Conservation (phyloP, 192 early-diverging fungal species). For the Pilaira anomala region DNA sequence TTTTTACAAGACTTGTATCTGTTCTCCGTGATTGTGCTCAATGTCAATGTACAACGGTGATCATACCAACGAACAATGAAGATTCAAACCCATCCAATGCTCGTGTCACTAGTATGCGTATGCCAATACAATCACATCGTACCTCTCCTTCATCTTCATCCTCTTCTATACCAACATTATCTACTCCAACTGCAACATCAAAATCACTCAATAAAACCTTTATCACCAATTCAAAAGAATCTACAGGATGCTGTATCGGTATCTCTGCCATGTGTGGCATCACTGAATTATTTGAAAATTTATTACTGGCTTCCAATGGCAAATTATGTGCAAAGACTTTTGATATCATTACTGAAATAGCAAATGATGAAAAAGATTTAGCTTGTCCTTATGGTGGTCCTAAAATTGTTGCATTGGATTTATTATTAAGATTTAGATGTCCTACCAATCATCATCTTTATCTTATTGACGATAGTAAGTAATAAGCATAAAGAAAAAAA, state of each 20-base stretch:
- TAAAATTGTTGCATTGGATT: slow-evolving; percentile 47
- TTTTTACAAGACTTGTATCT: slow-evolving; percentile 37
- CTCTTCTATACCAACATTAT: slow-evolving; percentile 11
- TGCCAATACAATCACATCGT: neutral
- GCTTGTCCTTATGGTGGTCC: slow-evolving; percentile 36
- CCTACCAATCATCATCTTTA: slow-evolving; percentile 53
- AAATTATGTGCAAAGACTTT: slow-evolving; percentile 34
- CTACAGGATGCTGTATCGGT: slow-evolving; percentile 30
- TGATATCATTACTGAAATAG: slow-evolving; percentile 40
- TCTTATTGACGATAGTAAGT: slow-evolving; percentile 31
- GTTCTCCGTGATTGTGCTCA: slow-evolving; percentile 37
- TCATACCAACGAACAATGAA: neutral
- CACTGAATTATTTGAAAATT: slow-evolving; percentile 46
- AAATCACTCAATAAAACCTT: neutral
- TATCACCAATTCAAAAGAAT: neutral
- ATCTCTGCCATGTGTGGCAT: slow-evolving; percentile 39
- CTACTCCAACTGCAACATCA: neutral
- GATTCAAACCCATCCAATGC: neutral
- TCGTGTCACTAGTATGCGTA: neutral
- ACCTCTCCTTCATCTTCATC: neutral
- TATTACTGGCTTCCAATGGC: slow-evolving; percentile 33
- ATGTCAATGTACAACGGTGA: slow-evolving; percentile 32
- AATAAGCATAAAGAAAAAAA: neutral
- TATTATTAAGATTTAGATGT: slow-evolving; percentile 49
- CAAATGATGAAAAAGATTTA: slow-evolving; percentile 30